These are phyloP conservation scores for Curvularia sp. DNA, from an alignment of 2,329 filamentous ascomycete genomes.

Conservation along the genomic window DNA sequence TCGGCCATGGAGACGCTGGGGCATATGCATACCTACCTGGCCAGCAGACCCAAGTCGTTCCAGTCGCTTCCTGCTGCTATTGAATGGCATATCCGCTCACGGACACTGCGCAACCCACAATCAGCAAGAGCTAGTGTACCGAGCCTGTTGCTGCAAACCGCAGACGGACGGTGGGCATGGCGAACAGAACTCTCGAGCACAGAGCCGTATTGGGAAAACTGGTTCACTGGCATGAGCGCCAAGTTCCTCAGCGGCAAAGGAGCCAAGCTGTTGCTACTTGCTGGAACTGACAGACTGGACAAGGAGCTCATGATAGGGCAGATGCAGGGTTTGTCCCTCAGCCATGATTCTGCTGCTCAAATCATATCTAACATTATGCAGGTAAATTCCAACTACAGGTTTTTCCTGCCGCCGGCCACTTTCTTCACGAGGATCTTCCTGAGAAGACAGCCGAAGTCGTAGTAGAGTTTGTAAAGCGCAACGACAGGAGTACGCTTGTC, in stretches of 20 bases:
- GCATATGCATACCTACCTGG: conserved; percentile 92
- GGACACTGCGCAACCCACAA: conserved; percentile 81
- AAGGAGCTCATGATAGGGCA: conserved; percentile 94
- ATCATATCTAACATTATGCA: conserved; percentile 52
- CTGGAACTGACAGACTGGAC: conserved; percentile 87
- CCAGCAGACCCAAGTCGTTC: conserved; percentile 80
- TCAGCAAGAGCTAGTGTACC: conserved; percentile 92
- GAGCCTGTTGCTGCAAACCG: conserved; percentile 67
- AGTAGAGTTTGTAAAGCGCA: conserved; percentile 89
- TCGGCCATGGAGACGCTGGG: conserved; percentile 93
- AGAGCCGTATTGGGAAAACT: conserved; percentile 90
- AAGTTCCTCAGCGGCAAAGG: conserved; percentile 85
- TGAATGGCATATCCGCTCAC: conserved; percentile 90
- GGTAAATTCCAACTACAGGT: conserved; percentile 95
- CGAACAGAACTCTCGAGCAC: conserved; percentile 83
- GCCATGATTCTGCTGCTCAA: conserved; percentile 1
- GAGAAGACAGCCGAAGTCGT: conserved; percentile 85
- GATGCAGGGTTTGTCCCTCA: conserved; percentile 78
- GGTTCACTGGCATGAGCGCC: conserved; percentile 86
- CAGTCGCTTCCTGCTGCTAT: conserved; percentile 79
- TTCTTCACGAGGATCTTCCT: conserved; percentile 93
- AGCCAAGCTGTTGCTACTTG: conserved; percentile 84
- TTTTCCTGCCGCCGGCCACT: conserved; percentile 93
- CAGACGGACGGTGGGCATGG: conserved; percentile 72
- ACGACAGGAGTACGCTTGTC: conserved; percentile 84